Base-by-base conservation (phyloP, 768 basidiomycete species). In the Xerocomellus dryophilus region DNA sequence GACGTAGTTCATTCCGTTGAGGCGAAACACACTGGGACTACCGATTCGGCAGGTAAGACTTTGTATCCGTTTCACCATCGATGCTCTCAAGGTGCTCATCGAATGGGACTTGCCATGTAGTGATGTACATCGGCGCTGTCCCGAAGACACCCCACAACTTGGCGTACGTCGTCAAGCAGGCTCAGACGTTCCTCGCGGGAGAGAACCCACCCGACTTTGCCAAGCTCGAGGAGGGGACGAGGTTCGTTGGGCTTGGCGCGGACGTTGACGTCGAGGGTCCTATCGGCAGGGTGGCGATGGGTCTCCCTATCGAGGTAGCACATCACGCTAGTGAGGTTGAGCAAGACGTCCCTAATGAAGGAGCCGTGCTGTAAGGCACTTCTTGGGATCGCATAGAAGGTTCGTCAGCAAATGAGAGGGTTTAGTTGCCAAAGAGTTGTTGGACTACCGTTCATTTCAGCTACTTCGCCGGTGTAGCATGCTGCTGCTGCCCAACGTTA, bases 101-200 rank as follows among this genome's bases (percentile, higher is more conserved):
- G 38, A 63, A 17, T 17, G 23, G 44, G 17, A 12, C 11, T n/a
- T 7, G 18, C 2, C 7, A 44, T 45, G 32, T 59, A 81, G 88
- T 90, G 43, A 86, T 90, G 82, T 91, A 91, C 57, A 90, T 90
- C 47, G 83, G 85, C 1, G 82, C 88, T 7, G 81, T 85, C 10
- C 88, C 87, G 0, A 71, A 79, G 50, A 89, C 86, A 2, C 78
- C 80, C 2, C 72, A 74, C 58, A 88, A 89, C 65, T 73, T 73
- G 36, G 74, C 69, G 14, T 91, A 91, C 61, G 64, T 91, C 43
- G 70, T 74, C 54, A 74, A 76, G 61, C 90, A 92, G 68, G 81
- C 75, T 31, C 79, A 81, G 36, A 68, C 76, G 12, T 92, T 90
- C 71, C 69, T 85, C 38, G 57, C 69, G 8, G 84, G 84, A 7